phyloP scores from a whole-genome alignment of 2,329 filamentous ascomycete genomes.

The Diaporthe batatas region DNA sequence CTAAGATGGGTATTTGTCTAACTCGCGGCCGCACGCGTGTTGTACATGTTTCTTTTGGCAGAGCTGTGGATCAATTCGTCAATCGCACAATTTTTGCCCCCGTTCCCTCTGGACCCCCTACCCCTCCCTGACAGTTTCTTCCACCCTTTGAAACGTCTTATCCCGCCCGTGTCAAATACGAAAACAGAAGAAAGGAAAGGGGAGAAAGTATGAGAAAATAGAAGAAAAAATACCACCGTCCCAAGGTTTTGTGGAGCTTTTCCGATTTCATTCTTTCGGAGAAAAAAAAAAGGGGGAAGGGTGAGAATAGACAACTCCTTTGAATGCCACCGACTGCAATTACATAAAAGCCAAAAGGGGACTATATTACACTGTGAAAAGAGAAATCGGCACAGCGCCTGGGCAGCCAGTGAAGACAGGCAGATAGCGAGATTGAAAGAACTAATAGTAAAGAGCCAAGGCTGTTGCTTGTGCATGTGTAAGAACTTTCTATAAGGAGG shows the following conservation, averaged over 20 bases:
- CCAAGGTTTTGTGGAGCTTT: conserved; percentile 13
- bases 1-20: conserved; percentile 34
- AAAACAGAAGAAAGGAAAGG: background rate
- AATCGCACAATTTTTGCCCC: conserved; percentile 21
- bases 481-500: conserved; percentile 41
- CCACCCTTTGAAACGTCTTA: conserved; percentile 2
- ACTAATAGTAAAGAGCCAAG: background rate
- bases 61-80: conserved; percentile 1
- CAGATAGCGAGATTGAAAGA: background rate
- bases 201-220: background rate
- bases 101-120: background rate
- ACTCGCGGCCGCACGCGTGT: conserved; percentile 27
- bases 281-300: background rate
- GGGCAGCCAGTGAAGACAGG: background rate
- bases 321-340: conserved; percentile 12
- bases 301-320: background rate
- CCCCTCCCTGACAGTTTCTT: conserved; percentile 4
- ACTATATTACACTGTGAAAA: conserved; percentile 21
- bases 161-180: background rate
- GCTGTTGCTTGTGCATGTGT: conserved; percentile 31
- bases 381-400: background rate
- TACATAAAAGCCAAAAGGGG: background rate
- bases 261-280: conserved; percentile 12
- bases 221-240: background rate
- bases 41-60: conserved; percentile 17